These are phyloP conservation scores for Paecilomyces niveus DNA, from an alignment of 2,329 filamentous ascomycete genomes.

Conservation along the genomic window DNA sequence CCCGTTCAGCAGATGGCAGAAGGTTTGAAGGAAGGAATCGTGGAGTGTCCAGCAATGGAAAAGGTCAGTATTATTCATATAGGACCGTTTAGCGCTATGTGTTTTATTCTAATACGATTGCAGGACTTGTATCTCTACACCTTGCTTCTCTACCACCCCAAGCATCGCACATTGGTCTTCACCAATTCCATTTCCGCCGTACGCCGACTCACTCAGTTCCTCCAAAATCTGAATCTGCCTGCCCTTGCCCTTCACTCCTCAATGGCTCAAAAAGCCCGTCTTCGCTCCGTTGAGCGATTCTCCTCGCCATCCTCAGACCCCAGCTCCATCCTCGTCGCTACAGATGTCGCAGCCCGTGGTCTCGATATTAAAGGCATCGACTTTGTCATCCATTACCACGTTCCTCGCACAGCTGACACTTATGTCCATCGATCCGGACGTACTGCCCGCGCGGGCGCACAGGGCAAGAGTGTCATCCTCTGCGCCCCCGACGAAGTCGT, in stretches of 20 bases:
- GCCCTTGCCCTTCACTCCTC: slow-evolving; percentile 79
- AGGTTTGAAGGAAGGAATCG: slow-evolving; percentile 75
- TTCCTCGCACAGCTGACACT: slow-evolving; percentile 81
- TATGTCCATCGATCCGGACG: slow-evolving; percentile 95
- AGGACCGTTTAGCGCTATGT: background rate
- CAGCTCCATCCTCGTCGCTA: slow-evolving; percentile 72
- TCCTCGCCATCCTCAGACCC: slow-evolving; percentile 50
- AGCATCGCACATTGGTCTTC: slow-evolving; percentile 78
- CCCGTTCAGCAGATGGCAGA: slow-evolving; percentile 83
- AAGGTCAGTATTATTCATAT: slow-evolving; percentile 53
- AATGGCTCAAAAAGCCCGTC: slow-evolving; percentile 91
- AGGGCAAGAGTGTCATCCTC: slow-evolving; percentile 76
- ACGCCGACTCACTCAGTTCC: slow-evolving; percentile 73
- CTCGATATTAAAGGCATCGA: slow-evolving; percentile 89
- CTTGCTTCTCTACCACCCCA: slow-evolving; percentile 73
- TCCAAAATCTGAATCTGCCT: slow-evolving; percentile 73
- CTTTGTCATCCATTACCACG: slow-evolving; percentile 89
- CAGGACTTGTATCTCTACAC: slow-evolving; percentile 90
- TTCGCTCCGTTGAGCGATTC: slow-evolving; percentile 90
- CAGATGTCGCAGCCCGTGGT: slow-evolving; percentile 87
- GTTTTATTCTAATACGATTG: background rate
- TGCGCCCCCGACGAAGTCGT: slow-evolving; percentile 87
- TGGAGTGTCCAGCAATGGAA: slow-evolving; percentile 88
- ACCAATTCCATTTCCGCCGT: slow-evolving; percentile 94
- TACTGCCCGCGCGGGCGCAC: slow-evolving; percentile 74